Conservation (phyloP, 192 early-diverging fungal genomes). For the Chytriomyces hyalinus region DNA sequence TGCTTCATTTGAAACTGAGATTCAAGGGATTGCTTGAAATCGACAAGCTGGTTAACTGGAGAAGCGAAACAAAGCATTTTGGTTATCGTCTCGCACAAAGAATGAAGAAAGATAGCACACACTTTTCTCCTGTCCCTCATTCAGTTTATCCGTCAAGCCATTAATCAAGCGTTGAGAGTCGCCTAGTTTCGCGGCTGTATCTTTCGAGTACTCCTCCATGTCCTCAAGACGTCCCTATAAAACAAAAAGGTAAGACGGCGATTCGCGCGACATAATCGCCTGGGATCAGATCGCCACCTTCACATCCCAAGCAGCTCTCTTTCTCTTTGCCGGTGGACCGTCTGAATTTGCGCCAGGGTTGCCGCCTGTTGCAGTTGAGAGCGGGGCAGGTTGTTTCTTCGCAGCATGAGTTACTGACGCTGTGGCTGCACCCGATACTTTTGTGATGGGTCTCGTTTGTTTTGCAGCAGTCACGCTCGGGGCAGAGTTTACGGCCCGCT, state of each 20-base stretch:
- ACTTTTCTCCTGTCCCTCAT: slow-evolving; percentile 41
- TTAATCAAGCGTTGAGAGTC: slow-evolving; percentile 40
- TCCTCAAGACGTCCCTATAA: slow-evolving; percentile 78
- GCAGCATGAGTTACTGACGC: neutral
- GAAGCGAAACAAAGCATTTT: slow-evolving; percentile 38
- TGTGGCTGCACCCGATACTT: neutral
- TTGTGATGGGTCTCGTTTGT: slow-evolving; percentile 20
- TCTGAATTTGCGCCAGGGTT: neutral
- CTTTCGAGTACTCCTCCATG: slow-evolving; percentile 65
- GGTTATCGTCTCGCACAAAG: slow-evolving; percentile 19
- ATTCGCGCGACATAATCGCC: neutral
- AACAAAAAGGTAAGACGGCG: slow-evolving; percentile 9
- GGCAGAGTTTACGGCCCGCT: neutral
- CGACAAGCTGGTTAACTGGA: slow-evolving; percentile 54
- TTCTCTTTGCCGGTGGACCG: slow-evolving; percentile 57
- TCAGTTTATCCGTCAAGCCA: slow-evolving; percentile 43
- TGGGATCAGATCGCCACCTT: slow-evolving; percentile 43
- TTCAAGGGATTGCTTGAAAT: slow-evolving; percentile 59
- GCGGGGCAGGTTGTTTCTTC: neutral
- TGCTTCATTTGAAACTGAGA: slow-evolving; percentile 66
- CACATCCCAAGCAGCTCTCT: slow-evolving; percentile 73
- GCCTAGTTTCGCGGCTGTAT: slow-evolving; percentile 37
- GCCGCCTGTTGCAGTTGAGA: neutral
- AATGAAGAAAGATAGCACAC: slow-evolving; percentile 18
- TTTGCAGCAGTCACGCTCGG: neutral